Evolutionary conservation across 2,329 filamentous ascomycete genomes (phyloP), one percentile per base, ranked within the genome.

Genomic region (Tolypocladium ovalisporum): DNA sequence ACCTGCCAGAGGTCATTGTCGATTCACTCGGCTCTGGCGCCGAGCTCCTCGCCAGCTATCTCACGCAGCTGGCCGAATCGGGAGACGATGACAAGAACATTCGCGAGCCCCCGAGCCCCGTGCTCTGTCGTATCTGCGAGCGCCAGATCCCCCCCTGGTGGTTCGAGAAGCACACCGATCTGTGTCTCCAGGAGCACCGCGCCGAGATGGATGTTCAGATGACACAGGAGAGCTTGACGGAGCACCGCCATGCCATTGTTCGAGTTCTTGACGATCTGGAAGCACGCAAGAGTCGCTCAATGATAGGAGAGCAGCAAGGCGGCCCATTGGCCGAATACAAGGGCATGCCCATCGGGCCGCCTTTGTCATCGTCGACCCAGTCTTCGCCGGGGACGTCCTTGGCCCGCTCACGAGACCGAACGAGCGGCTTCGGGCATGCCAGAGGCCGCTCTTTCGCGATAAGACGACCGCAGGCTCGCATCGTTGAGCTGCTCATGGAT

Each of bases 181-280:
- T 97, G 24, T 99, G 94, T 68, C 78, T 97, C 57, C 92, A 97
- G 69, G 94, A 99, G 70, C 94, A 99, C 68, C 87, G 89, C 55
- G 93, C 94, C 0, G 94, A 99, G 70, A 95, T 97, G 89, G 93
- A 97, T 65, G 91, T 99, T 4, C 93, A 99, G 69, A 87, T 97
- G 79, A 85, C 92, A 7, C 94, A 99, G 67, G 94, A 99, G 68
- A 90, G 84, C 61, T 77, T 99, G 54, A 88, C 87, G 8, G 94
- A 99, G 67, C 94, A 99, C 72, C 87, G 94, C 7, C 92, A 96
- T 71, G 83, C 89, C 42, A 96, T 99, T 65, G 94, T 99, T 68
- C 96, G 88, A 71, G 91, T 99, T 10, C 80, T 99, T 13, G 95
- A 99, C 74, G 90, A 89, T 24, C 79, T 97, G 44, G 94, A 99